These are phyloP conservation scores for Candida rishiriensis DNA, from an alignment of 805 yeast genomes.

Conservation along the genomic window DNA sequence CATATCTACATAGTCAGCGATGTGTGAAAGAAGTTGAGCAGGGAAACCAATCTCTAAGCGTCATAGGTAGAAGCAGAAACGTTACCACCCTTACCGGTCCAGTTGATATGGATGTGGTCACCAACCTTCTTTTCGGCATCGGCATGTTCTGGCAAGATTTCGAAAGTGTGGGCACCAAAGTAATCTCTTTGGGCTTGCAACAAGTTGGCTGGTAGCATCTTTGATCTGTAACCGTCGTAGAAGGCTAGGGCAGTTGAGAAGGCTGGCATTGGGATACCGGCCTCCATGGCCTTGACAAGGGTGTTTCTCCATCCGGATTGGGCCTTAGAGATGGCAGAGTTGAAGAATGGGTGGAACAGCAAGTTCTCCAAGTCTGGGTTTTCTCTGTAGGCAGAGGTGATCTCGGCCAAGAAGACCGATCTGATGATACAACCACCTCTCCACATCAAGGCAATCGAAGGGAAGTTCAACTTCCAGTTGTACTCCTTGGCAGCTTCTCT, in stretches of 20 bases:
- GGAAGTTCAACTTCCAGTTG: constrained; percentile 96
- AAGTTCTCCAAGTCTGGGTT: constrained; percentile 92
- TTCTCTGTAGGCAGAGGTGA: constrained; percentile 93
- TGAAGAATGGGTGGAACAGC: constrained; percentile 93
- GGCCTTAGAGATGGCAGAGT: constrained; percentile 86
- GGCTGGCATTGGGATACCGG: constrained; percentile 97
- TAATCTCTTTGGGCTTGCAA: constrained; percentile 99
- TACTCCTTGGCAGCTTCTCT: constrained; percentile 97
- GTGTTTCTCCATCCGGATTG: constrained; percentile 94
- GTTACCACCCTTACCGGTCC: constrained; percentile 99
- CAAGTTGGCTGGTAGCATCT: constrained; percentile 92
- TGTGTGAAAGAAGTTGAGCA: too few species aligned
- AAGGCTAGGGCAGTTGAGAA: constrained; percentile 94
- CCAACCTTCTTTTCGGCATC: constrained; percentile 72
- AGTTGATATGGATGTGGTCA: constrained; percentile 89
- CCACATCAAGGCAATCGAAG: constrained; percentile 99
- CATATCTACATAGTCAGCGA: too few species aligned
- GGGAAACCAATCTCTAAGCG: constrained; percentile 49
- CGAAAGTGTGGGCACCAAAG: constrained; percentile 99
- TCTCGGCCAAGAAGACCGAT: constrained; percentile 96
- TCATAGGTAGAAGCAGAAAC: constrained; percentile 92
- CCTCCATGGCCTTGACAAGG: constrained; percentile 67
- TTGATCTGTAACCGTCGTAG: constrained; percentile 99
- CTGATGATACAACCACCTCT: constrained; percentile 99
- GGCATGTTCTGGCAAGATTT: constrained; percentile 84